Evolutionary conservation across 805 yeast species (phyloP), one percentile per base, ranked within the genome.

Genomic region (Maudiozyma barnettii): DNA sequence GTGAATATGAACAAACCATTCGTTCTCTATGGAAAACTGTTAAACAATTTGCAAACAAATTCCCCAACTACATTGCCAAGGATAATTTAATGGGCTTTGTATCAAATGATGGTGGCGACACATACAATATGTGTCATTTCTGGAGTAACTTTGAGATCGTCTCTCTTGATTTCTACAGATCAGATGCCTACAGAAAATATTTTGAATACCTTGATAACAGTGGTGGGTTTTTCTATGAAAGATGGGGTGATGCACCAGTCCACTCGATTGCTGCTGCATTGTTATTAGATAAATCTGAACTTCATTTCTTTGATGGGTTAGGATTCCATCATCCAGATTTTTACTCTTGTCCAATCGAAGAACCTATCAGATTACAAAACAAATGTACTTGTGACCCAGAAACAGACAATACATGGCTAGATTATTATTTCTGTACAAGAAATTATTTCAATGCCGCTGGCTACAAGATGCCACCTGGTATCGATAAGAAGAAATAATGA

Each of bases 171-270:
- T 77, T 84, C 51, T 81, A 81, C 76, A 70, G 88, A 53, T 69
- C 78, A 0, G 63, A 71, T 35, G 71, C 74, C 19, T 84, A 83
- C 65, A 69, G 72, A 41, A 69, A 73, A 8, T 83, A 75, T 65
- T 84, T 84, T 60, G 70, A 82, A 20, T 68, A 68, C 59, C 68
- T 85, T 41, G 95, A 85, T 60, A 50, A 64, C 42, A 62, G 76
- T 2, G 95, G 95, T 48, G 95, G 95, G 0, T 85, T 85, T 62
- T 85, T 78, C 63, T 84, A 84, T 60, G 93, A 87, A 67, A 73
- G 96, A 54, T 87, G 95, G 95, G 96, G 96, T 19, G 96, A 87
- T 66, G 95, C 95, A 0, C 95, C 95, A 3, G 77, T 86, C n/a
- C 95, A 86, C 66, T 77, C 95, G 0, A 73, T 86, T 44, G 95